Evolutionary conservation across 805 yeast species (phyloP).

Genomic region (Kuraishia borneana): DNA sequence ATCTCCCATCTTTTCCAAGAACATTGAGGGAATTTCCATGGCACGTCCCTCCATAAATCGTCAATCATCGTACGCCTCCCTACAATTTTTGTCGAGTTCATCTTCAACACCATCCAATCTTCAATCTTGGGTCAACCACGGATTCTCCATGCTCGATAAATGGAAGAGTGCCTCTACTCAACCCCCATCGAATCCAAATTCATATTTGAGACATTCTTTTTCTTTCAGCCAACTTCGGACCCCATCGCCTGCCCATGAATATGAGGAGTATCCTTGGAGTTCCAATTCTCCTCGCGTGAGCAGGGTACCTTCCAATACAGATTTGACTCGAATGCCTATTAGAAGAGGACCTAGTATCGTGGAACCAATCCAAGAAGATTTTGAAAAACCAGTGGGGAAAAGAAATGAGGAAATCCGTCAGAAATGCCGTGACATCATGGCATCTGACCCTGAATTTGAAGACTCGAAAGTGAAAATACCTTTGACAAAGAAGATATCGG

Average conservation of each 20-base stretch:
- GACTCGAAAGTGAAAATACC: constrained; percentile 5
- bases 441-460: constrained; percentile 3
- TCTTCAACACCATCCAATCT: constrained; percentile 25
- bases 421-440: constrained; percentile 1
- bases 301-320: neutral
- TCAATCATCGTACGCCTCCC: constrained; percentile 21
- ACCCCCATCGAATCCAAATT: neutral
- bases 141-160: constrained; percentile 31
- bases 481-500: constrained; percentile 11
- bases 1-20: constrained; percentile 8
- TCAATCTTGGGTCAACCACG: constrained; percentile 28
- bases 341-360: constrained; percentile 3
- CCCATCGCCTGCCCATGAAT: constrained; percentile 16
- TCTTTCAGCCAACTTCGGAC: constrained; percentile 7
- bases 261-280: constrained; percentile 18
- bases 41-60: constrained; percentile 9
- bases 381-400: constrained; percentile 1
- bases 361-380: constrained; percentile 3
- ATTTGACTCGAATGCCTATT: neutral
- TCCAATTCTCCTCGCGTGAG: neutral
- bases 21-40: neutral
- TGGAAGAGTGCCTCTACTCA: constrained; percentile 23
- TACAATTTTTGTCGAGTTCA: constrained; percentile 24
- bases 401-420: constrained; percentile 1
- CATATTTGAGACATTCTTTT: constrained; percentile 1